Percentiles rank a stretch among this genome's conserved stretches.
These are phyloP conservation scores for Fusarium humuli DNA, from an alignment of 2,329 filamentous ascomycete species.

Conservation along the genomic window DNA sequence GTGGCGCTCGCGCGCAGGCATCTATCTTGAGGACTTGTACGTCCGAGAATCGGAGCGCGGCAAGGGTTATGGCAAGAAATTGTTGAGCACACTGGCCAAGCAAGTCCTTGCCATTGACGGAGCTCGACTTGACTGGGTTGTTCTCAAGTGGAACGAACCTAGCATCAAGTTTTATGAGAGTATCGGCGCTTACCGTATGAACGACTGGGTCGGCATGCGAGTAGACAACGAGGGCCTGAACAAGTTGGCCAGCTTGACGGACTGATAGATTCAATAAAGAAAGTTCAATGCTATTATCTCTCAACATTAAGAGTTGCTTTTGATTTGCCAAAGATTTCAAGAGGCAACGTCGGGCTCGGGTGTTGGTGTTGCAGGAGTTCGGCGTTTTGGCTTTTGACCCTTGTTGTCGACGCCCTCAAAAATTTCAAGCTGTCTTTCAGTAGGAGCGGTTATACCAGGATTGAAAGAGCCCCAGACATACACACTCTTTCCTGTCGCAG, in stretches of 20 bases:
- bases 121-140: slow-evolving; percentile 86
- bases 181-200: slow-evolving; percentile 74
- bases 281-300: background rate
- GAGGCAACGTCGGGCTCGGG: slow-evolving; percentile 26
- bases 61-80: slow-evolving; percentile 80
- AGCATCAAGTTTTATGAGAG: slow-evolving; percentile 87
- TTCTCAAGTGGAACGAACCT: slow-evolving; percentile 92
- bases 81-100: slow-evolving; percentile 81
- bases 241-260: slow-evolving; percentile 65
- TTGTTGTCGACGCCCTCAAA: slow-evolving; percentile 60
- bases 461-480: slow-evolving; percentile 61
- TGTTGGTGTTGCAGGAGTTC: slow-evolving; percentile 27
- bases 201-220: slow-evolving; percentile 80
- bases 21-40: slow-evolving; percentile 95
- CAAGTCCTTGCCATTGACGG: slow-evolving; percentile 80
- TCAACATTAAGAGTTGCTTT: background rate
- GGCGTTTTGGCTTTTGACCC: slow-evolving; percentile 34
- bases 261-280: slow-evolving; percentile 38
- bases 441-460: slow-evolving; percentile 45
- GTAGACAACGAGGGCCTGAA: slow-evolving; percentile 74
- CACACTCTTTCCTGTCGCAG: slow-evolving; percentile 48
- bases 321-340: background rate
- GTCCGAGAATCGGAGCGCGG: slow-evolving; percentile 77
- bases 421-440: slow-evolving; percentile 55
- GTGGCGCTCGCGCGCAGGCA: slow-evolving; percentile 86